Conservation (phyloP, 2,329 filamentous ascomycete genomes). For the Talaromyces atroroseus region DNA sequence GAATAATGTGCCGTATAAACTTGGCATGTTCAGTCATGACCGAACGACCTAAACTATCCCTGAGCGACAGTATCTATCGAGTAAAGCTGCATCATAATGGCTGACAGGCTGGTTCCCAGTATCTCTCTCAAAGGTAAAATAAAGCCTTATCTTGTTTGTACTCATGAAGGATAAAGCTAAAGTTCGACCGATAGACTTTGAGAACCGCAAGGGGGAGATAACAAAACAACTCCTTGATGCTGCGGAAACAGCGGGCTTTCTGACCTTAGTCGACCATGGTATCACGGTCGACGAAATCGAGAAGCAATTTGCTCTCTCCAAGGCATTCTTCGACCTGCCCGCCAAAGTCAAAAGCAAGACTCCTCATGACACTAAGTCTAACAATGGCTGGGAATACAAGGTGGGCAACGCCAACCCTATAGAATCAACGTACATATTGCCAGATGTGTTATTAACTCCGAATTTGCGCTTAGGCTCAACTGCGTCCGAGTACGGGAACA, state of each 20-base stretch:
- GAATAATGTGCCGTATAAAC: neutral
- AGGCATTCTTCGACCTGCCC: constrained; percentile 2
- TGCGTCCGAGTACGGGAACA: neutral
- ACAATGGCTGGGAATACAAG: constrained; percentile 6
- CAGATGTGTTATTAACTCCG: neutral
- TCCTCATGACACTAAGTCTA: constrained; percentile 2
- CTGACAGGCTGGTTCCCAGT: neutral
- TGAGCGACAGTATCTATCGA: too few relatives aligned
- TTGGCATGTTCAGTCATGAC: neutral
- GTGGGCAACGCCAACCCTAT: neutral
- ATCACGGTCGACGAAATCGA: constrained; percentile 2
- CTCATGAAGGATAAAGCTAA: neutral
- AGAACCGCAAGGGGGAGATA: constrained; percentile 1
- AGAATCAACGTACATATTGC: neutral
- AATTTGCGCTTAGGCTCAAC: neutral
- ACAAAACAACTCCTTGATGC: constrained; percentile 1
- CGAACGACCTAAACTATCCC: too few relatives aligned
- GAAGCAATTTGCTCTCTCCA: neutral
- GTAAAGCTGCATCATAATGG: neutral
- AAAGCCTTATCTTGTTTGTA: neutral
- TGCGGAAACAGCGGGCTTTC: constrained; percentile 3
- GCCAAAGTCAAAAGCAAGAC: neutral
- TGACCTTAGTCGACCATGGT: constrained; percentile 2
- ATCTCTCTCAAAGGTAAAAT: neutral
- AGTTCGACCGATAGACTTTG: neutral